Percentiles rank a stretch among this genome's conserved stretches.
Conservation (phyloP, 495 filamentous ascomycete genomes). For the Aspergillus sclerotiicarbonarius region DNA sequence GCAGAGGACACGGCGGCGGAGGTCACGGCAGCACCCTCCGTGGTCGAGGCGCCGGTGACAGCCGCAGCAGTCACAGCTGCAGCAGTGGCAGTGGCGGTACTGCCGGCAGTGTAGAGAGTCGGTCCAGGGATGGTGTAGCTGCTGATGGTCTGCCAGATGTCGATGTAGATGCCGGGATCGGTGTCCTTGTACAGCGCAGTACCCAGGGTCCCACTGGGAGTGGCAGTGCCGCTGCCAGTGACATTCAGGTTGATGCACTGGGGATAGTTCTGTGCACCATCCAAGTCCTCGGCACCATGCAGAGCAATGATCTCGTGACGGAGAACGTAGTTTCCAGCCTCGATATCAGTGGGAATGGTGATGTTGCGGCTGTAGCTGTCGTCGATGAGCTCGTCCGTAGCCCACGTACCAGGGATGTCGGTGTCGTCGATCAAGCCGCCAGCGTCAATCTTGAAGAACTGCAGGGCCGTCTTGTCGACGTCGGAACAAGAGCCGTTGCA, state of each 20-base stretch:
- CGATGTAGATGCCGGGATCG: constrained; percentile 60
- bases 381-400: constrained; percentile 59
- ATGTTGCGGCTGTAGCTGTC: constrained; percentile 65
- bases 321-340: constrained; percentile 71
- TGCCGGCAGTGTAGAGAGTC: constrained; percentile 30
- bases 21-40: not conserved
- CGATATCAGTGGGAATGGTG: constrained; percentile 60
- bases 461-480: constrained; percentile 58
- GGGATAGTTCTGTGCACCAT: constrained; percentile 74
- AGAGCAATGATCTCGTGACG: constrained; percentile 77
- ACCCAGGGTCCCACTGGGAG: constrained; percentile 55
- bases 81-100: constrained; percentile 8
- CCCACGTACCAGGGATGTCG: constrained; percentile 58
- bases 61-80: not conserved
- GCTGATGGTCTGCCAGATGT: constrained; percentile 52
- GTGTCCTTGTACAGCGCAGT: constrained; percentile 57
- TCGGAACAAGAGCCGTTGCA: constrained; percentile 65
- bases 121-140: constrained; percentile 55
- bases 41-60: not conserved
- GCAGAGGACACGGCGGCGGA: not conserved
- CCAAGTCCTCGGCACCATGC: constrained; percentile 52
- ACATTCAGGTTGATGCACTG: constrained; percentile 74
- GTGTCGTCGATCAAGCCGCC: constrained; percentile 54
- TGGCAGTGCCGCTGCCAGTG: constrained; percentile 57
- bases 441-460: constrained; percentile 77